A percentile compares a stretch with the other conserved stretches of the same genome.
Conservation (phyloP, 257 asterid genomes). For the Linaria vulgaris region DNA sequence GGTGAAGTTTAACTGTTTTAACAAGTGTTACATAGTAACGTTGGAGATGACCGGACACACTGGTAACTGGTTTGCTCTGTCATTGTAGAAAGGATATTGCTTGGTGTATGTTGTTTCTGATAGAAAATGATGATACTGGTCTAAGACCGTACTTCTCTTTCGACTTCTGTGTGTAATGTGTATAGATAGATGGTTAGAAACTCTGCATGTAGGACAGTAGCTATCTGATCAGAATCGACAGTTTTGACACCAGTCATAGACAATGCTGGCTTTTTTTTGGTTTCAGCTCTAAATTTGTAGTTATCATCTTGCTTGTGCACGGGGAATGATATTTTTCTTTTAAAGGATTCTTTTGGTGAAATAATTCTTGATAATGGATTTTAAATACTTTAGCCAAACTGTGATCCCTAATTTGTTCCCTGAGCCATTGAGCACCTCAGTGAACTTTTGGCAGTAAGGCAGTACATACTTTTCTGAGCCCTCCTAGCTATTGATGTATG, state of each 20-base stretch:
- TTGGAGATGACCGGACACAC: background rate
- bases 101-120: background rate
- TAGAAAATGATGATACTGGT: background rate
- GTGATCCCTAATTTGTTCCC: no score
- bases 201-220: background rate
- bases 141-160: background rate
- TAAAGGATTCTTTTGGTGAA: background rate
- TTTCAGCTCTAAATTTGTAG: background rate
- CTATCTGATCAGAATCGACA: no score
- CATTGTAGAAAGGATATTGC: background rate
- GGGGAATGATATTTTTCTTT: background rate
- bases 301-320: background rate
- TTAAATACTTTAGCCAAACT: no score
- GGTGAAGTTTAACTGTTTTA: background rate
- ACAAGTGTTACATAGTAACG: background rate
- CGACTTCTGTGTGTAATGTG: background rate
- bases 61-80: constrained; percentile 9
- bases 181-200: constrained; percentile 1
- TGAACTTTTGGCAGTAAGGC: no score
- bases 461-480: no score
- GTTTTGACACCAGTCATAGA: no score
- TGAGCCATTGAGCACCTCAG: no score
- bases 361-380: no score
- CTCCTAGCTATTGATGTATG: no score
- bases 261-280: background rate